phyloP scores from a whole-genome alignment of 768 basidiomycete genomes.

The Boletus rubescentipes region DNA sequence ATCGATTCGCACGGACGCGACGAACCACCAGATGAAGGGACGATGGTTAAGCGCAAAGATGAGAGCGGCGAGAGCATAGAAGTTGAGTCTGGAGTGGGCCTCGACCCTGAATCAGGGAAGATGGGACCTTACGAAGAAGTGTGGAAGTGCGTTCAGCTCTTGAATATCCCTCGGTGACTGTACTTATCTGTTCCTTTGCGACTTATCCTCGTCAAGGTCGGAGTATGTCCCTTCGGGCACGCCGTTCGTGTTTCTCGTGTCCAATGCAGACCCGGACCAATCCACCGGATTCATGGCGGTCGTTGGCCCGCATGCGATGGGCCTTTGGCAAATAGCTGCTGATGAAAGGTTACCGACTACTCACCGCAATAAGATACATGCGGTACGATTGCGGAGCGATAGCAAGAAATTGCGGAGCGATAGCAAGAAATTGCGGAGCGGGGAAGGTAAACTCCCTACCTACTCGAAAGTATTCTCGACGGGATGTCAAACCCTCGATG shows the following conservation, averaged over 20 bases:
- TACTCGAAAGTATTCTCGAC: slow-evolving; percentile 12
- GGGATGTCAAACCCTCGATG: slow-evolving; percentile 8
- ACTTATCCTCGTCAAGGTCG: slow-evolving; percentile 7
- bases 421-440: too few species aligned
- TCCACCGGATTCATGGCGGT: slow-evolving; percentile 22
- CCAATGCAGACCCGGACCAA: slow-evolving; percentile 1
- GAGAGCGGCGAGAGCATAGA: slow-evolving; percentile 8
- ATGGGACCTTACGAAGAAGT: slow-evolving; percentile 19
- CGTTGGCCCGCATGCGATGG: slow-evolving; percentile 17
- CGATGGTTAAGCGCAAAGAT: slow-evolving; percentile 1
- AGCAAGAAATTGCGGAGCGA: too few species aligned
- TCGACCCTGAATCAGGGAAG: slow-evolving; percentile 15
- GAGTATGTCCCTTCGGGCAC: slow-evolving; percentile 4
- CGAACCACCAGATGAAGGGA: slow-evolving; percentile 14
- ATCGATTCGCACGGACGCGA: slow-evolving; percentile 18
- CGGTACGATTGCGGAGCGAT: slow-evolving; percentile 3
- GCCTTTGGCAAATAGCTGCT: slow-evolving; percentile 4
- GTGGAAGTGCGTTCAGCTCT: slow-evolving; percentile 15
- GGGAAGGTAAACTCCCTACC: background rate
- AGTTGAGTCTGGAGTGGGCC: slow-evolving; percentile 15
- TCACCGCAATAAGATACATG: background rate
- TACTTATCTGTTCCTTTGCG: background rate
- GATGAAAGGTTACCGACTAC: background rate
- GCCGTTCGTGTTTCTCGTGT: slow-evolving; percentile 19
- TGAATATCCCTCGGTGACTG: background rate